A percentile compares a stretch with the other conserved stretches of the same genome.
Evolutionary conservation across 306 rosid genomes (phyloP).

Genomic region (Quercus rubra): DNA sequence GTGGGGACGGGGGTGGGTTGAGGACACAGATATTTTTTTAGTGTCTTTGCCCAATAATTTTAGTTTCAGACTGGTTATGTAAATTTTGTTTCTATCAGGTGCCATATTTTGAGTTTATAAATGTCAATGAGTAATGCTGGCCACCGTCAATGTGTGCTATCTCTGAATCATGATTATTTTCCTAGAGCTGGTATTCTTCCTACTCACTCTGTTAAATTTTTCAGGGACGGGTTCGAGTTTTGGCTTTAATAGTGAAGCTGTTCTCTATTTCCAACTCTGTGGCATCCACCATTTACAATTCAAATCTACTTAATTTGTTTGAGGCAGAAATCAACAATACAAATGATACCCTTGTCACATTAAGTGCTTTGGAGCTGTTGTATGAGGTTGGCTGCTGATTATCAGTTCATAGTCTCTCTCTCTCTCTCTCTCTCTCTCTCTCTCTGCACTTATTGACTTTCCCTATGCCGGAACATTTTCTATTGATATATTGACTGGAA

Average conservation of each 20-base stretch:
- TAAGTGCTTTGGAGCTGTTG: slow-evolving; percentile 84
- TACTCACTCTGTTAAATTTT: slow-evolving; percentile 7
- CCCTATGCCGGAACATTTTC: neutral
- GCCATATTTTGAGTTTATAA: neutral
- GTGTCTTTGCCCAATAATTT: neutral
- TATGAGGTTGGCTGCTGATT: slow-evolving; percentile 61
- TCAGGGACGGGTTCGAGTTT: slow-evolving; percentile 85
- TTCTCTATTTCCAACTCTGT: slow-evolving; percentile 69
- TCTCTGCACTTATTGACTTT: neutral
- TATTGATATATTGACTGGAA: neutral
- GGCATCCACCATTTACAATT: slow-evolving; percentile 59
- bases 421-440: slow-evolving; percentile 1
- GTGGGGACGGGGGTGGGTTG: neutral
- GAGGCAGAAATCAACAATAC: slow-evolving; percentile 71
- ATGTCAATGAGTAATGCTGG: neutral
- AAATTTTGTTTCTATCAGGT: neutral
- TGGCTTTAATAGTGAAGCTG: slow-evolving; percentile 87
- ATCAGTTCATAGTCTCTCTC: neutral
- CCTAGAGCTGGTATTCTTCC: slow-evolving; percentile 5
- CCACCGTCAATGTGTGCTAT: neutral
- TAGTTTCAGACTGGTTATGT: neutral
- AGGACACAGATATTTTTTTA: neutral
- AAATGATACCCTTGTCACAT: slow-evolving; percentile 71
- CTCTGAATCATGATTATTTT: slow-evolving; percentile 16
- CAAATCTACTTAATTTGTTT: slow-evolving; percentile 61